Base-by-base conservation (phyloP, 1,284 basidiomycete species). In the Chalciporus piperatoides region DNA sequence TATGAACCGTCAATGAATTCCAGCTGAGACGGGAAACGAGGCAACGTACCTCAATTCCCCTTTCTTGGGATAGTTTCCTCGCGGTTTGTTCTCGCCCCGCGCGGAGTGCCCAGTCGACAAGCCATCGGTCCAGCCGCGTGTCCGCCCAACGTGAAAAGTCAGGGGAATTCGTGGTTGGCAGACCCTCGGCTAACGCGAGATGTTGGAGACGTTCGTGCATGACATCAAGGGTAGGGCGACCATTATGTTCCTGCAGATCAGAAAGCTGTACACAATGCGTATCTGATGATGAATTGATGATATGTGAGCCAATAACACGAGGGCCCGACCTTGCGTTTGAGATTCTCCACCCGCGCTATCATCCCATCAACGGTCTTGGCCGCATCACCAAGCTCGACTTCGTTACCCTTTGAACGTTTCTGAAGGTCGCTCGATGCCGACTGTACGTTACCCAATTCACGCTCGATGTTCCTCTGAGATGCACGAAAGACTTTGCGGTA, bases 101-200 rank as follows among this genome's bases (percentile, higher is more conserved):
- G 24, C 94, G 76, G 36, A 98, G 73, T 40, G 90, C 81, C 84
- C 94, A 96, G 67, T 99, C 96, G 1, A 93, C 86, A 24, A 99
- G 74, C 84, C 95, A 97, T 53, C 96, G 73, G 62, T 95, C 88
- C 8, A 98, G 72, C 25, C 93, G 75, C 35, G 77, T 83, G 56
- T 89, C 83, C 14, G 84, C 81, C 91, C 91, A 96, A 40, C 81
- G 73, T 14, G 75, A 73, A 66, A 84, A 89, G 50, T 84, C 81
- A 6, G 80, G 74, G 48, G 77, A 74, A 48, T 69, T 77, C 8
- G 76, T 67, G 46, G 64, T 72, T 49, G 78, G 73, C 48, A 84
- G 62, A 21, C 68, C 68, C 60, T 91, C 86, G 1, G 90, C 63
- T 15, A 71, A 61, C 17, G 78, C 74, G 28, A 92, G 73, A 64